Base-by-base conservation (phyloP, 2,329 filamentous ascomycete species). In the Fusarium coffeatum region DNA sequence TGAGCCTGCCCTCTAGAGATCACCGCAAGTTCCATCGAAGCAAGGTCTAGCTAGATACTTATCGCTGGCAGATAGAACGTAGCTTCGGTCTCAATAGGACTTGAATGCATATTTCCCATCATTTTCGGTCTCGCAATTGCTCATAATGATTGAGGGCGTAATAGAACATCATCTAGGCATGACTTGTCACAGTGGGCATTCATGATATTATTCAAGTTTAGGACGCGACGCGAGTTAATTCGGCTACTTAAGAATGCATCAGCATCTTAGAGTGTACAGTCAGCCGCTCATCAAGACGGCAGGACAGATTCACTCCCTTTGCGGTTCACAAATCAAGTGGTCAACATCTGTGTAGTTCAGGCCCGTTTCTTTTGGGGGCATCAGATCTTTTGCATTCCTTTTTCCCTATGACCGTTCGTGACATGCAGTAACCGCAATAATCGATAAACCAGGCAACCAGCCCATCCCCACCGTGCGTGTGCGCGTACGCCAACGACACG, bases 331-430 rank as follows among this genome's bases (percentile, higher is more conserved):
- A 55, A 25, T 37, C 9, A 50, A 32, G n/a, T 56, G 41, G 53
- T 42, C 49, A 63, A 43, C 42, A 66, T 68, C 47, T 46, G 34
- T 63, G 42, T 59, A 45, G 61, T 73, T 72, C 64, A 74, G 70
- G 68, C 70, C 68, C 69, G 41, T 72, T 67, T 66, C 61, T 60
- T 66, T 69, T 64, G 57, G 73, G 74, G 77, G 75, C 75, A 76
- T 79, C 75, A 77, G 74, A 78, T 77, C 71, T 78, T 78, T 78
- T 79, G 78, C 76, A 77, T 81, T 78, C 78, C 78, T 79, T 83
- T 80, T 83, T 83, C 82, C 82, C 79, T 82, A 80, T 80, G 80
- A 81, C 82, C 78, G 76, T 80, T 77, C 83, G 78, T 82, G 80
- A 81, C 78, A 83, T 83, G 82, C 78, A 83, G 79, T 77, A 78